Conservation (phyloP, 768 basidiomycete species). For the Mrakia gelida region DNA sequence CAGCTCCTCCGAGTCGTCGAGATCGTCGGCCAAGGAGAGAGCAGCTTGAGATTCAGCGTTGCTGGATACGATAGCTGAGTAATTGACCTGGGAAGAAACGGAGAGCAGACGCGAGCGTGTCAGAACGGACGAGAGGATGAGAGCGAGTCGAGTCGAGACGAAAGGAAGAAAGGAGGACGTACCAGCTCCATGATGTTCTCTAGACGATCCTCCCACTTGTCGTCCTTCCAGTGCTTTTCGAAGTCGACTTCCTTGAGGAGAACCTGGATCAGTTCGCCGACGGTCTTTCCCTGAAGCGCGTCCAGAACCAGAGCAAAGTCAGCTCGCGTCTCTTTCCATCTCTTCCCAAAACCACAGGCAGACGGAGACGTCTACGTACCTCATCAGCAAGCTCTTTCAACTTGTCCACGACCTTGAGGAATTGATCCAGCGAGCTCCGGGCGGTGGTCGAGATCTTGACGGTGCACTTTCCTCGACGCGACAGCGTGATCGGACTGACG, state of each 20-base stretch:
- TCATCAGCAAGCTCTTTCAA: background rate
- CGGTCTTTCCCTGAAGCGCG: slow-evolving; percentile 53
- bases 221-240: slow-evolving; percentile 60
- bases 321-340: background rate
- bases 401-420: background rate
- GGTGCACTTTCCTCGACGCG: slow-evolving; percentile 11
- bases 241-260: slow-evolving; percentile 61
- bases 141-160: background rate
- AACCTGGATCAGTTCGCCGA: slow-evolving; percentile 60
- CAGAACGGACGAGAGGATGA: background rate
- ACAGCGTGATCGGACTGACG: slow-evolving; percentile 3
- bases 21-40: background rate
- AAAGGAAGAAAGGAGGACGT: background rate
- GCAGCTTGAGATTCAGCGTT: background rate
- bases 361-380: background rate
- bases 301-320: background rate
- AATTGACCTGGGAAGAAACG: slow-evolving; percentile 34
- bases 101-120: too few species aligned
- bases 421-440: slow-evolving; percentile 5
- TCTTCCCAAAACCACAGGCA: background rate
- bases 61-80: background rate
- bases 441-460: slow-evolving; percentile 4
- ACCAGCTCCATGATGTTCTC: slow-evolving; percentile 80
- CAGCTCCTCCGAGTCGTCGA: background rate
- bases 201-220: slow-evolving; percentile 66